Evolutionary conservation across 2,329 filamentous ascomycete species (phyloP), one percentile per base, ranked within the genome.

Genomic region (Cryphonectria nitschkei): DNA sequence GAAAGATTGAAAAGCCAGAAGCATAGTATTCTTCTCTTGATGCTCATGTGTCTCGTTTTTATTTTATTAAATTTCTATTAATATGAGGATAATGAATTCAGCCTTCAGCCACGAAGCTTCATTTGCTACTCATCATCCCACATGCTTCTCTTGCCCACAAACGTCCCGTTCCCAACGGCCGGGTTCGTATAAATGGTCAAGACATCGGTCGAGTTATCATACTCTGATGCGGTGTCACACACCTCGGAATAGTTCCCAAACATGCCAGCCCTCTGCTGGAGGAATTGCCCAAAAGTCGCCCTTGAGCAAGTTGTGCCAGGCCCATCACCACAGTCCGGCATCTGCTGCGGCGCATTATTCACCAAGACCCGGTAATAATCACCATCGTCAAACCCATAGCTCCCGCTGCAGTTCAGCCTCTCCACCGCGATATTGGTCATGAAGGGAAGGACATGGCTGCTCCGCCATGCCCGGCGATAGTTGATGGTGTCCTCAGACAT

Each of bases 361-460:
- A 84, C 81, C 5, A 84, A 76, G 11, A 80, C 80, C n/a, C 83
- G 80, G 75, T 84, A 84, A 74, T 83, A 84, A 56, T 88, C 84
- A 14, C 85, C 85, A 13, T 86, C 83, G 1, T 83, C 78, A 76
- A 83, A 89, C 8, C 88, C 86, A 71, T 85, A 85, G 68, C 85
- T 85, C n/a, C 84, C 83, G 2, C 78, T 79, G 78, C 90, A 92
- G 68, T 89, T 83, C 78, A 92, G 80, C 67, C 86, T 85, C 82
- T 92, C 90, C 56, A 92, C 84, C 0, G 89, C 90, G 34, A 92
- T 82, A 77, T 92, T 92, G 41, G 86, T 85, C 66, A 92, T 79
- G 77, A 92, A 92, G 0, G 90, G 89, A 41, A 92, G 79, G 52
- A 92, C 83, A 72, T 87, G 83, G 2, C 88, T 89, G 73, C 86